Percentiles rank a stretch among this genome's conserved stretches.
Conservation (phyloP, 192 early-diverging fungal genomes). For the Linnemannia exigua region DNA sequence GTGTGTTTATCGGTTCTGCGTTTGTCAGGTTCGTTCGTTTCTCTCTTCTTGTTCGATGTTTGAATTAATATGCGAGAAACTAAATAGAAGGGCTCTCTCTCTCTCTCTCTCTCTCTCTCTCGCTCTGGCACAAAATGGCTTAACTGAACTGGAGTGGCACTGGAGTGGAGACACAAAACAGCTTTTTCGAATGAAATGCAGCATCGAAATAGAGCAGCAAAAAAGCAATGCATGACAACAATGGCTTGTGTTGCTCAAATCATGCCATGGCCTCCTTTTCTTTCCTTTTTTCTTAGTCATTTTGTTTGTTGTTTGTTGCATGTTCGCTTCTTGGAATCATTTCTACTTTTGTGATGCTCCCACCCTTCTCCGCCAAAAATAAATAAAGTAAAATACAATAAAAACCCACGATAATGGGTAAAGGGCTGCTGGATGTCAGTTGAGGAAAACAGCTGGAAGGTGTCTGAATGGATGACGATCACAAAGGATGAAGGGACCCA, state of each 20-base stretch:
- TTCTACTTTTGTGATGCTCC: background rate
- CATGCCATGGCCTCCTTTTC: background rate
- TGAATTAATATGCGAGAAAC: background rate
- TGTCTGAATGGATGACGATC: too few species aligned
- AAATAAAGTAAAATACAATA: too few species aligned
- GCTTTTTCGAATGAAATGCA: slow-evolving; percentile 1
- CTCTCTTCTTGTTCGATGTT: background rate
- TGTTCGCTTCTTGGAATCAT: background rate
- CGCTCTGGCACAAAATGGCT: too few species aligned
- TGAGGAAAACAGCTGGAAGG: too few species aligned
- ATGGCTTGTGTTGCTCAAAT: background rate
- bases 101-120: too few species aligned
- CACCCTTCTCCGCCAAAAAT: too few species aligned
- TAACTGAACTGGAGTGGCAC: background rate
- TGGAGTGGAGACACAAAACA: slow-evolving; percentile 1
- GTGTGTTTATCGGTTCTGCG: slow-evolving; percentile 2
- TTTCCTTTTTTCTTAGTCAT: background rate
- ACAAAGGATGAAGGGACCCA: too few species aligned
- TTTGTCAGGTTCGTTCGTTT: background rate
- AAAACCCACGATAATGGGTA: too few species aligned
- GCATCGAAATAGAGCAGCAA: background rate
- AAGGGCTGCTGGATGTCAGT: too few species aligned
- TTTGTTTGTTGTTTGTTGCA: background rate
- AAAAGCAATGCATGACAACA: too few species aligned
- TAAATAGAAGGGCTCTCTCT: background rate